Percentiles rank a stretch among this genome's conserved stretches.
Evolutionary conservation across 495 filamentous ascomycete species (phyloP).

Genomic region (Xylaria cubensis): DNA sequence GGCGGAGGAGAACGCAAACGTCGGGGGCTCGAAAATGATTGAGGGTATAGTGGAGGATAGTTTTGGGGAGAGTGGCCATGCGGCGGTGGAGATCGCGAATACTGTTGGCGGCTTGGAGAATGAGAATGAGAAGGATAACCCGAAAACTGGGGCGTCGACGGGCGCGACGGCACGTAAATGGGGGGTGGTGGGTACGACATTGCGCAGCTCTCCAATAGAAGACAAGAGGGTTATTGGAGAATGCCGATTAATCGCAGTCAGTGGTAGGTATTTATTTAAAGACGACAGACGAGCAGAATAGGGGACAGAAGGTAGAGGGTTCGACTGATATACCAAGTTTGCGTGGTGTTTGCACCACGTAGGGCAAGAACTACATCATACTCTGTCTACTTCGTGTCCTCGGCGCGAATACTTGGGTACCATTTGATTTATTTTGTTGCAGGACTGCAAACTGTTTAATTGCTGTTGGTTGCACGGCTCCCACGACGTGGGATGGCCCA

Average conservation of each 20-base stretch:
- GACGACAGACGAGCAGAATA: background rate
- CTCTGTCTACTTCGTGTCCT: background rate
- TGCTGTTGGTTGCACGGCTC: slow-evolving; percentile 18
- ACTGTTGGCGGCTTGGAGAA: slow-evolving; percentile 18
- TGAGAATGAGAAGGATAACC: slow-evolving; percentile 6
- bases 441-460: slow-evolving; percentile 10
- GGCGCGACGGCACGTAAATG: slow-evolving; percentile 8
- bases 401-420: background rate
- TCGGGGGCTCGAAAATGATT: slow-evolving; percentile 7
- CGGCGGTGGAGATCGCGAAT: slow-evolving; percentile 4
- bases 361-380: background rate
- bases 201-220: slow-evolving; percentile 10
- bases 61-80: background rate
- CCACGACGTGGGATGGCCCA: slow-evolving; percentile 21
- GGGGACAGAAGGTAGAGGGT: slow-evolving; percentile 1
- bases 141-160: slow-evolving; percentile 14
- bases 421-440: background rate
- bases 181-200: slow-evolving; percentile 15
- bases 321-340: background rate
- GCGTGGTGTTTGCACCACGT: background rate
- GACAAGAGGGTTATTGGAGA: background rate
- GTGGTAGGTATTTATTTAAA: background rate
- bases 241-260: background rate
- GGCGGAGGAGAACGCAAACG: slow-evolving; percentile 15
- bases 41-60: slow-evolving; percentile 12